Base-by-base conservation (phyloP, 805 yeast species). In the Yarrowia osloensis region DNA sequence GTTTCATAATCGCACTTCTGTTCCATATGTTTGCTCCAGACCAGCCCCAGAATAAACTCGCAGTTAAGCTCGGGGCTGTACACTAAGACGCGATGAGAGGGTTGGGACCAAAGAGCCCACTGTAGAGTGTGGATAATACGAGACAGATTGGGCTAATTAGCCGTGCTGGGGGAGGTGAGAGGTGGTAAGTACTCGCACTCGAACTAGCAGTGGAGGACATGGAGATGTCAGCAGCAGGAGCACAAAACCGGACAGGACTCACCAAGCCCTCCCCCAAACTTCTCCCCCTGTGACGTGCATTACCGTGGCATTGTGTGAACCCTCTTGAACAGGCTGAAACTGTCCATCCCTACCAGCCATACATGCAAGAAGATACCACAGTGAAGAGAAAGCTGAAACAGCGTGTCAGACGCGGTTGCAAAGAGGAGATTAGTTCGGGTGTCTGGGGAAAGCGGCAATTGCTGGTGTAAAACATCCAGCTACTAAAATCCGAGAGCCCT, bases 61-160 rank as follows among this genome's bases (percentile, higher is more conserved):
- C 6, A 4, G 7, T 6, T 40, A 28, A 28, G 28, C 22, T 33
- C 17, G 40, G 40, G 57, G 57, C 57, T 50, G 40, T 50, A 50
- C 57, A 50, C 57, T 7, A 12, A 21, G 57, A 50, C 57, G 57
- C 57, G 57, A 50, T 50, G 57, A 50, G 57, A 33, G 57, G 55
- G 28, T 31, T 50, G 40, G 40, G 54, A 21, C 37, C 52, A 19
- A 29, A 29, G 37, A 12, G 39, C n/a, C 55, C 37, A 49, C 57
- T 33, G 57, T 50, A 50, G 21, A 26, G 37, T 28, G 37, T 8
- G 29, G 13, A 50, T 46, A 29, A 29, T 49, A 29, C 55, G 54
- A 47, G 33, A n/a, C n/a, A n/a, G n/a, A n/a, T n/a, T n/a, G n/a
- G n/a, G n/a, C n/a, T n/a, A 37, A 37, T 37, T 15, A 35, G 39